Percentiles rank a stretch among this genome's conserved stretches.
These are phyloP conservation scores for Globisporangium middletonii DNA, from an alignment of 352 stramenopile species.

Conservation along the genomic window DNA sequence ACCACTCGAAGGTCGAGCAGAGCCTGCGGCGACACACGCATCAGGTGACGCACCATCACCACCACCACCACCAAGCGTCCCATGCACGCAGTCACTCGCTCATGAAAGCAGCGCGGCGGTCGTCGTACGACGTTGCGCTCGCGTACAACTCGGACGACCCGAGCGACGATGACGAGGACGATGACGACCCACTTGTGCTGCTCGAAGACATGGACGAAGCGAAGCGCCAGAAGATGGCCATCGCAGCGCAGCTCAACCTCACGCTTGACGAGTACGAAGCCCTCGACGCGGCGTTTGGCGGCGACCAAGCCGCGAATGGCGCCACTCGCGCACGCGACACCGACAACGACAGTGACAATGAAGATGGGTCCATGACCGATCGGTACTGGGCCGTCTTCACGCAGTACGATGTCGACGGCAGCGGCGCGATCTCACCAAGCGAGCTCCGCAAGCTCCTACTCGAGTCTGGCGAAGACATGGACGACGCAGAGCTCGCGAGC, in stretches of 20 bases:
- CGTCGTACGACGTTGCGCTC: constrained; percentile 23
- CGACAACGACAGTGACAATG: constrained; percentile 2
- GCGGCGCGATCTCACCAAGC: constrained; percentile 62
- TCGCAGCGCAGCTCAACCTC: constrained; percentile 58
- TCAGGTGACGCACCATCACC: not conserved
- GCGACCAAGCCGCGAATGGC: not conserved
- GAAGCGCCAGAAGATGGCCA: constrained; percentile 33
- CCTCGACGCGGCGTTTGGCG: constrained; percentile 52
- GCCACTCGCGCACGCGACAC: constrained; percentile 9
- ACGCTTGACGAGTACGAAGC: constrained; percentile 65
- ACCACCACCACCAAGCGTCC: not conserved
- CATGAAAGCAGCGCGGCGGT: constrained; percentile 2
- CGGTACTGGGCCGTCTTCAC: constrained; percentile 60
- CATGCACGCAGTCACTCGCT: not conserved
- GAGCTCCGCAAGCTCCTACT: constrained; percentile 57
- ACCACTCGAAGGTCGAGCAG: not conserved
- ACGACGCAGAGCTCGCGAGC: constrained; percentile 59
- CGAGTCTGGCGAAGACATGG: constrained; percentile 64
- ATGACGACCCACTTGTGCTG: constrained; percentile 5
- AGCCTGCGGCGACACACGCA: not conserved
- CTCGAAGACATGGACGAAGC: constrained; percentile 49
- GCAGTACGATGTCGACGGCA: constrained; percentile 73
- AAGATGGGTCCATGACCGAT: constrained; percentile 25
- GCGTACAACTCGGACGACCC: constrained; percentile 29
- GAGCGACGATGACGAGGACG: constrained; percentile 1